Evolutionary conservation across 345 rosid genomes (phyloP).

Genomic region (Durio zibethinus): DNA sequence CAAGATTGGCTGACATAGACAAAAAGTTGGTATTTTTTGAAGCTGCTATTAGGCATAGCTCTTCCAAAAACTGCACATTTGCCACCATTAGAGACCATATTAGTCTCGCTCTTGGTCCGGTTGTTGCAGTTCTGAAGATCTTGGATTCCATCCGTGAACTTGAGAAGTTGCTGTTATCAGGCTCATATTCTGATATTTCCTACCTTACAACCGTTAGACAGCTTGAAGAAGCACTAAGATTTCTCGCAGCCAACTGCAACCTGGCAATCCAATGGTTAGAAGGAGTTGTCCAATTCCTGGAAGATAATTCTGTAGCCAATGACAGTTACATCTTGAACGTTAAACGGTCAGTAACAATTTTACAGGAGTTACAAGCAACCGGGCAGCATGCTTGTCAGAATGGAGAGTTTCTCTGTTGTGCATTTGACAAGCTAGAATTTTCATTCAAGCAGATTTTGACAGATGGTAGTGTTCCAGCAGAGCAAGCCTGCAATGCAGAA

Average conservation of each 20-base stretch:
- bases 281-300: constrained; percentile 42
- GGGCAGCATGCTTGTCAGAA: constrained; percentile 34
- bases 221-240: constrained; percentile 59
- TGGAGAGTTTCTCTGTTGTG: constrained; percentile 25
- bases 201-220: constrained; percentile 42
- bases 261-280: constrained; percentile 73
- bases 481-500: constrained; percentile 12
- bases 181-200: constrained; percentile 29
- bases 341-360: constrained; percentile 38
- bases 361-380: constrained; percentile 39
- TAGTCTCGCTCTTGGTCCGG: constrained; percentile 50
- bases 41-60: constrained; percentile 31
- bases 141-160: constrained; percentile 46
- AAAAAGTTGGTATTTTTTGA: constrained; percentile 39
- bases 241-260: constrained; percentile 59
- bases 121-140: constrained; percentile 54
- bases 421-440: constrained; percentile 44
- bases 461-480: constrained; percentile 7
- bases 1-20: constrained; percentile 37
- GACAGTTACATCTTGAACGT: constrained; percentile 37
- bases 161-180: constrained; percentile 36
- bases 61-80: constrained; percentile 33
- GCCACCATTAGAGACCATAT: constrained; percentile 48
- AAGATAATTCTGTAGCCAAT: constrained; percentile 37
- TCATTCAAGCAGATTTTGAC: constrained; percentile 50